phyloP scores from a whole-genome alignment of 2,329 filamentous ascomycete genomes.

The Leptographium flavum region DNA sequence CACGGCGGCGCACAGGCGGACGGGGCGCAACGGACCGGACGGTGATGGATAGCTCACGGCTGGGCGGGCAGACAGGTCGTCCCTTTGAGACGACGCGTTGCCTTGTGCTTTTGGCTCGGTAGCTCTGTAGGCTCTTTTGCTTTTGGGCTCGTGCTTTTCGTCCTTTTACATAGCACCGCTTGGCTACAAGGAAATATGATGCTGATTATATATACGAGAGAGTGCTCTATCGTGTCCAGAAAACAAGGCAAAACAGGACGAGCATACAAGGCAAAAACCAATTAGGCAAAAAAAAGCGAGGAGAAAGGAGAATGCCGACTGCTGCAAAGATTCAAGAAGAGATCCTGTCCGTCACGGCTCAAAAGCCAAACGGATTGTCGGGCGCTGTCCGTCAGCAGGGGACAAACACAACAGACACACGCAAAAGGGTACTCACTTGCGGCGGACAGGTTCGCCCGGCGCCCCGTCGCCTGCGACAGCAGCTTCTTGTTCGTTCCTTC shows the following conservation, averaged over 20 bases:
- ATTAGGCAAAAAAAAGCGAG: neutral
- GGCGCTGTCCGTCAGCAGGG: slow-evolving; percentile 13
- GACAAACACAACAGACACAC: neutral
- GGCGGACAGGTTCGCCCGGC: slow-evolving; percentile 79
- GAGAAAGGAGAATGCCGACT: neutral
- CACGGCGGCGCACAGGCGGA: no score
- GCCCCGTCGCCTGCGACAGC: slow-evolving; percentile 72
- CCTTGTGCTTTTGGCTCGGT: no score
- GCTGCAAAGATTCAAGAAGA: neutral
- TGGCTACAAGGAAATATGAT: neutral
- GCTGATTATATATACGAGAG: slow-evolving; percentile 4
- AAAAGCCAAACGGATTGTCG: slow-evolving; percentile 19
- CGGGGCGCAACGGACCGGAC: no score
- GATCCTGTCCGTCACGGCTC: neutral
- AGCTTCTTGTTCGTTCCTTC: slow-evolving; percentile 64
- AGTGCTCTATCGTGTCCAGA: neutral
- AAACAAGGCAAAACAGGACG: neutral
- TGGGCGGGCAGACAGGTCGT: no score
- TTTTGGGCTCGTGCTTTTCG: neutral
- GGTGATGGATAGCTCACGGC: no score
- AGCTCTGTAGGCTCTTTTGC: no score
- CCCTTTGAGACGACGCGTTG: no score
- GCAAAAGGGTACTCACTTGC: slow-evolving; percentile 57
- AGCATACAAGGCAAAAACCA: neutral
- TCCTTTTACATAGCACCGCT: neutral